Evolutionary conservation across 2,329 filamentous ascomycete genomes (phyloP).

Genomic region (Claviceps maximensis): DNA sequence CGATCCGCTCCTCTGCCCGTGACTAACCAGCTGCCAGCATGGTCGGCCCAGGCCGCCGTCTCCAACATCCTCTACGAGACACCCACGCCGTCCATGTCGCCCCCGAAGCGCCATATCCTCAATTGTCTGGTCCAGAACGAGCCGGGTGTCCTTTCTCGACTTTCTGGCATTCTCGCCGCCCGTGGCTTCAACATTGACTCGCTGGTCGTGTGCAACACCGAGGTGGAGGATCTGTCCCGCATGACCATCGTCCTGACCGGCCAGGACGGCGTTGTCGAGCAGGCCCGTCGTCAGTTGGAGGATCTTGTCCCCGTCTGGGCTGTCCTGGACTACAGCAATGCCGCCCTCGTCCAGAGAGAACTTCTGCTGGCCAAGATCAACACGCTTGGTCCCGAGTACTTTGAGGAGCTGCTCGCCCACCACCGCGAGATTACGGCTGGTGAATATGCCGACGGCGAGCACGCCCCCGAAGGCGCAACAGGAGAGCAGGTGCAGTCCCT

Average conservation of each 20-base stretch:
- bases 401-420: conserved; percentile 89
- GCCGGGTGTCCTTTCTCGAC: conserved; percentile 88
- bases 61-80: conserved; percentile 99
- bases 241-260: conserved; percentile 98
- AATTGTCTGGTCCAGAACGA: conserved; percentile 99
- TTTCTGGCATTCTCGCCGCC: conserved; percentile 90
- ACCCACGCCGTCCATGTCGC: conserved; percentile 66
- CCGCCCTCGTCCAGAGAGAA: conserved; percentile 90
- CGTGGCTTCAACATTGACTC: conserved; percentile 99
- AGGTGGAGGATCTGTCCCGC: conserved; percentile 89
- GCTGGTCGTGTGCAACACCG: conserved; percentile 92
- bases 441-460: conserved; percentile 31
- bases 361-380: conserved; percentile 92
- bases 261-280: conserved; percentile 93
- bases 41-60: conserved; percentile 88
- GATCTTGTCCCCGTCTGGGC: conserved; percentile 97
- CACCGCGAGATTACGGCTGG: conserved; percentile 70
- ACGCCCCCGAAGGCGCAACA: conserved; percentile 20
- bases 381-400: conserved; percentile 93
- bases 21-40: conserved; percentile 59
- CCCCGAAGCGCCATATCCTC: conserved; percentile 87
- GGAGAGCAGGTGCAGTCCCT: conserved; percentile 25
- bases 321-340: conserved; percentile 86
- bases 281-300: conserved; percentile 87
- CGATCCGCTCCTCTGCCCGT: conserved; percentile 77